A percentile compares a stretch with the other conserved stretches of the same genome.
Conservation (phyloP, 768 basidiomycete species). For the Fistulinella prunicolor region DNA sequence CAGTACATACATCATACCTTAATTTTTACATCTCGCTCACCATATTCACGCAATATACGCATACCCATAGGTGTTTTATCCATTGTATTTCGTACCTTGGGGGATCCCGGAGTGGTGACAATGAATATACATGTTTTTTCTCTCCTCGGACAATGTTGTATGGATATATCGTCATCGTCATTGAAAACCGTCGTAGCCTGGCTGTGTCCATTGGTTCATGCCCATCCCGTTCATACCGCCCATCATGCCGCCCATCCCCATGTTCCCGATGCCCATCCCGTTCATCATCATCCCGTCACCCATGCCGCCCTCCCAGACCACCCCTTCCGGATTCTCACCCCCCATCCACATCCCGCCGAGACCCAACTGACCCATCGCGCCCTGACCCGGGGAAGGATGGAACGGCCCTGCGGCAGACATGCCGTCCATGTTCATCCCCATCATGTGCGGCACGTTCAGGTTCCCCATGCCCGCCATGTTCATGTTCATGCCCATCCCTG, state of each 20-base stretch:
- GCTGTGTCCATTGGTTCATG: conserved; percentile 39
- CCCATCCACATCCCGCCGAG: conserved; percentile 36
- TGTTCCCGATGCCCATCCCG: conserved; percentile 35
- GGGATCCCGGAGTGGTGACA: conserved; percentile 1
- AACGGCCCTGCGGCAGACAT: conserved; percentile 26
- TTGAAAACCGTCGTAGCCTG: conserved; percentile 33
- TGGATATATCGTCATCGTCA: conserved; percentile 6
- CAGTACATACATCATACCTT: conserved; percentile 45
- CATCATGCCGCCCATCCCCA: conserved; percentile 34
- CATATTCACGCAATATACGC: conserved; percentile 24
- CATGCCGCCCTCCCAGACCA: conserved; percentile 39
- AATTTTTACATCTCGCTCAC: conserved; percentile 21
- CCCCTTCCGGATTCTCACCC: conserved; percentile 28
- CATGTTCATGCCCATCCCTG: conserved; percentile 39
- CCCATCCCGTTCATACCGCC: conserved; percentile 37
- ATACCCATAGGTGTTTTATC: conserved; percentile 23
- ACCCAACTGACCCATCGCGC: conserved; percentile 22
- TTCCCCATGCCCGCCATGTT: conserved; percentile 38
- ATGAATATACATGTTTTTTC: neutral
- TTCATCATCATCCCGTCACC: conserved; percentile 45
- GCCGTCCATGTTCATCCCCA: conserved; percentile 41
- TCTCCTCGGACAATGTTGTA: neutral
- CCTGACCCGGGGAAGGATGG: conserved; percentile 19
- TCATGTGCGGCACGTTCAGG: conserved; percentile 37
- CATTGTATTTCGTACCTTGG: conserved; percentile 6